Percentiles rank a stretch among this genome's conserved stretches.
Evolutionary conservation across 345 rosid genomes (phyloP).

Genomic region (Acer negundo): DNA sequence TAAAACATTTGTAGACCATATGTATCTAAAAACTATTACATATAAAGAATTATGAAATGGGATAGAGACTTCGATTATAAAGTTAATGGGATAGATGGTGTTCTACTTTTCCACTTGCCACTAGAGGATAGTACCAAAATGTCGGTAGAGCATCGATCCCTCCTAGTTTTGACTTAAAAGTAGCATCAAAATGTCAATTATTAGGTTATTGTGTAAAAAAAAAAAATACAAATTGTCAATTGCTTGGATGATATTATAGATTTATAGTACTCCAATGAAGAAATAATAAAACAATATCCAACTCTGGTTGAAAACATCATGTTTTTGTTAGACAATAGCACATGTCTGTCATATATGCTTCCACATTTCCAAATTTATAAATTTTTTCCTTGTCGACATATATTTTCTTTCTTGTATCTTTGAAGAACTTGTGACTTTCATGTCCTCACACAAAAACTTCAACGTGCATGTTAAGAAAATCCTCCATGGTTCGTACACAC

Average conservation of each 20-base stretch:
- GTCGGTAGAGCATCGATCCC: slow-evolving; percentile 4
- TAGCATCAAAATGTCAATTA: neutral
- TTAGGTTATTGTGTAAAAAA: too few species aligned
- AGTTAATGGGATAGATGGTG: too few species aligned
- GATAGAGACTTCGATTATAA: neutral
- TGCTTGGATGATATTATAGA: neutral
- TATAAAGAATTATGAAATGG: neutral
- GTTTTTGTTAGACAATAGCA: neutral
- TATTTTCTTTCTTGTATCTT: neutral
- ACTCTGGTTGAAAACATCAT: neutral
- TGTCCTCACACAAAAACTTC: neutral
- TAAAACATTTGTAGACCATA: too few species aligned
- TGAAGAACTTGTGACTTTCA: neutral
- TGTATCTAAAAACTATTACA: too few species aligned
- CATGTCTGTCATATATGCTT: neutral
- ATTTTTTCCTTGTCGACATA: neutral
- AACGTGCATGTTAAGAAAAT: neutral
- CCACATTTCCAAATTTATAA: neutral
- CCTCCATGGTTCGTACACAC: neutral
- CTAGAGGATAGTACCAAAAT: neutral
- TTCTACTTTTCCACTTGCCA: too few species aligned
- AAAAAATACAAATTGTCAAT: neutral
- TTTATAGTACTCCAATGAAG: neutral
- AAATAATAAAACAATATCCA: neutral
- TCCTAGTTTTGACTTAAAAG: neutral